phyloP scores from a whole-genome alignment of 2,329 filamentous ascomycete species.

The Sphaerulina populicola region DNA sequence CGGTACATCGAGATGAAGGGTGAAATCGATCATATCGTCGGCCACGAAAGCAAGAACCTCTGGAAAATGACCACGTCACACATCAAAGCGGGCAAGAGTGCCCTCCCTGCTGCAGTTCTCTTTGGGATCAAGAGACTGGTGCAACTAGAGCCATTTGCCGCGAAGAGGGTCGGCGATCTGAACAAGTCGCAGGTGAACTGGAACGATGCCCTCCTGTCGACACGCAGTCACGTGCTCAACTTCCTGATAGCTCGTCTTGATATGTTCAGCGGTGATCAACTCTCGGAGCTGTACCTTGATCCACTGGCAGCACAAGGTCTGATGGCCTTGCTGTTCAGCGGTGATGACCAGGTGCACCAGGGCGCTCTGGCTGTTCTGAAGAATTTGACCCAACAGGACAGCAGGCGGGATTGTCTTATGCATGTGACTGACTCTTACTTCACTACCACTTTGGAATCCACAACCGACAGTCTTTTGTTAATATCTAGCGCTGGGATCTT shows the following conservation, averaged over 20 bases:
- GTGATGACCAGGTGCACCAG: conserved; percentile 68
- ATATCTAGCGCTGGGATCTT: conserved; percentile 52
- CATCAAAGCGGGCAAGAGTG: conserved; percentile 57
- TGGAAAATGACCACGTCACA: conserved; percentile 69
- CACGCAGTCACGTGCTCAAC: conserved; percentile 57
- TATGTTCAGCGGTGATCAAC: conserved; percentile 61
- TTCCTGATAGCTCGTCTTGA: conserved; percentile 70
- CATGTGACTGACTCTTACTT: conserved; percentile 53
- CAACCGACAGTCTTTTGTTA: conserved; percentile 49
- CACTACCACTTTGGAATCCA: conserved; percentile 47
- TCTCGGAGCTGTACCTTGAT: conserved; percentile 62
- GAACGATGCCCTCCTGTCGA: conserved; percentile 60
- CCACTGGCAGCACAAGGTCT: conserved; percentile 63
- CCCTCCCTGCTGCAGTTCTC: conserved; percentile 66
- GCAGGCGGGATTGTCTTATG: conserved; percentile 52
- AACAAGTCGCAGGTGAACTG: conserved; percentile 59
- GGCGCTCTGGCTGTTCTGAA: conserved; percentile 77
- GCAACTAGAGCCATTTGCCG: conserved; percentile 62
- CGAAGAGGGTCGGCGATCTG: conserved; percentile 34
- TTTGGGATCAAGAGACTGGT: conserved; percentile 62
- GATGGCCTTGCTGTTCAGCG: conserved; percentile 71
- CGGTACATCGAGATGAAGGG: conserved; percentile 54
- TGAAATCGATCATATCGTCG: conserved; percentile 57
- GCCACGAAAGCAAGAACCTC: conserved; percentile 62
- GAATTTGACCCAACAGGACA: conserved; percentile 63